Base-by-base conservation (phyloP, 768 basidiomycete genomes). In the Lentinula aciculospora region DNA sequence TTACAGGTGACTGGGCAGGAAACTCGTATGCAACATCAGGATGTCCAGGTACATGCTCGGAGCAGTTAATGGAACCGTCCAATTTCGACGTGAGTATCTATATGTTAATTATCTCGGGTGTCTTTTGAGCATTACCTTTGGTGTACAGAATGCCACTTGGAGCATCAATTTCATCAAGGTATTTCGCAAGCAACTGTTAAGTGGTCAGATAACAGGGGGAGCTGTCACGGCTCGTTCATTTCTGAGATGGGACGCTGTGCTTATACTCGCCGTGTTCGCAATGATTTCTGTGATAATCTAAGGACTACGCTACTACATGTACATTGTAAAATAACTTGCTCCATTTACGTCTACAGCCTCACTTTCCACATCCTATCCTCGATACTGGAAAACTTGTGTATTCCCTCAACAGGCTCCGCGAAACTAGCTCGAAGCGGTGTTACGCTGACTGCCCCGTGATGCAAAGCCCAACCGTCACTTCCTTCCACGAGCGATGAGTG, bases 391-490 rank as follows among this genome's bases (percentile, higher is more conserved):
- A 64, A 48, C 45, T 67, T 61, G 60, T 64, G 40, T 31, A 60
- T 53, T 28, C 67, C 61, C 56, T 66, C 64, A 12, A 63, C 61
- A 37, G 85, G 82, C 66, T 92, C 89, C 8, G 81, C 89, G 65
- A 92, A 93, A 58, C 80, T 76, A 15, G 92, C 85, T 56, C 83
- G 78, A 55, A 94, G 70, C 3, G 92, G 90, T 23, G 92, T 92
- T 2, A 94, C 84, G 62, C 88, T 89, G 32, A 82, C 86, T 62
- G 75, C 82, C 4, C 86, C 89, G 58, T 83, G 76, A 58, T 76
- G 73, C 31, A 94, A 73, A 15, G 89, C 92, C 89, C 89, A 92
- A 0, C 81, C 84, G 69, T 97, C 94, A 9, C 93, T 56, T 31
- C 55, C 47, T 17, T 39, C 19, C 81, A 27, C 73, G n/a, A 94